Conservation (phyloP, 495 filamentous ascomycete genomes). For the Hypoxylon trugodes region DNA sequence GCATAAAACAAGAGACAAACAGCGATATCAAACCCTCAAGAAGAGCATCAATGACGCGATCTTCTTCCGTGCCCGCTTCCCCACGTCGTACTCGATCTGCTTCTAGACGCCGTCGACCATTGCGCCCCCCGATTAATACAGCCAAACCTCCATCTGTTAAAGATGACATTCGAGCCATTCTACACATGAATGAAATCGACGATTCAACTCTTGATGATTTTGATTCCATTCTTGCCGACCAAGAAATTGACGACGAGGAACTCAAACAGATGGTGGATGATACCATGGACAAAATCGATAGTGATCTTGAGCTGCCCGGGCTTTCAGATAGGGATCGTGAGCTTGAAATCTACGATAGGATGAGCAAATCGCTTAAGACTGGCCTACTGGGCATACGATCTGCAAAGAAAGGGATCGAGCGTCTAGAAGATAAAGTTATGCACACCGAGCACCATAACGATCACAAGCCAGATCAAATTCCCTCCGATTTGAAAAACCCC, state of each 20-base stretch:
- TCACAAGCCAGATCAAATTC: constrained; percentile 25
- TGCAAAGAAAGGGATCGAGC: constrained; percentile 70
- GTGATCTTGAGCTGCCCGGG: constrained; percentile 41
- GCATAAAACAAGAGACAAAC: background rate
- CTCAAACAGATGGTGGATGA: constrained; percentile 41
- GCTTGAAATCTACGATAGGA: constrained; percentile 62
- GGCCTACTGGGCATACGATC: constrained; percentile 70
- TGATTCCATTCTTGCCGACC: constrained; percentile 49
- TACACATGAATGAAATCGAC: constrained; percentile 57
- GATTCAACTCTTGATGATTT: constrained; percentile 64
- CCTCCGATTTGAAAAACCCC: constrained; percentile 1
- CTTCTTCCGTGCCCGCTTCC: constrained; percentile 34
- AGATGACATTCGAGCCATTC: constrained; percentile 60
- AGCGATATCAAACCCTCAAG: background rate
- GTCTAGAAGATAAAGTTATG: constrained; percentile 68
- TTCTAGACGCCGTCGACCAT: constrained; percentile 46
- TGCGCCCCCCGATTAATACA: constrained; percentile 56
- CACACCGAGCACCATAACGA: constrained; percentile 51
- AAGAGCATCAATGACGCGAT: constrained; percentile 25
- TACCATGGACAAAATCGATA: constrained; percentile 46
- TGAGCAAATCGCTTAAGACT: constrained; percentile 67
- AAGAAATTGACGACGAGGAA: constrained; percentile 35
- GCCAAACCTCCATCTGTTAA: constrained; percentile 56
- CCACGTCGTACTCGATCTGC: constrained; percentile 42
- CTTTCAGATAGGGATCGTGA: constrained; percentile 53